Evolutionary conservation across 345 rosid genomes (phyloP).

Genomic region (Eucalyptus curtisii): DNA sequence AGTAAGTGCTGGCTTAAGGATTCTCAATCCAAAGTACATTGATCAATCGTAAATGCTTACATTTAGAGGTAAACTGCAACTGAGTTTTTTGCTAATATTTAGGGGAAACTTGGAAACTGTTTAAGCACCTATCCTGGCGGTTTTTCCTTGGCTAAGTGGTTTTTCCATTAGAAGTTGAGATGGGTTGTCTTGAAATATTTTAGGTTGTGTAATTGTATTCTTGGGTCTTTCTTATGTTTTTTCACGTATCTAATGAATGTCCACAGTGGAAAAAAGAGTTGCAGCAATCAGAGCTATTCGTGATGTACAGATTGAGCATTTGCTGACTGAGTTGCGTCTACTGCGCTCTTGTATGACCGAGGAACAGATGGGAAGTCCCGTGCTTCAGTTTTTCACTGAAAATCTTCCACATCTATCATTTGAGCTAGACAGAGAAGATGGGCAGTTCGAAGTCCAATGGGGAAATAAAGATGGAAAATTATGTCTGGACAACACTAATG

Average conservation of each 20-base stretch:
- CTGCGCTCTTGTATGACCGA: conserved; percentile 42
- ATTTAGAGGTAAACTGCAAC: not conserved
- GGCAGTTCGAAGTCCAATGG: conserved; percentile 42
- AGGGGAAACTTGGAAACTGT: not conserved
- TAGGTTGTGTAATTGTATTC: not conserved
- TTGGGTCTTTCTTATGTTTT: not conserved
- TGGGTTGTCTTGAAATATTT: not conserved
- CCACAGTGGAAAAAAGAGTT: conserved; percentile 47
- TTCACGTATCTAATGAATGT: not conserved
- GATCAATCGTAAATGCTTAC: not conserved
- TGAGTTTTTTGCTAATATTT: not conserved
- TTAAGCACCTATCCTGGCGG: not conserved
- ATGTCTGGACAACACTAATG: conserved; percentile 10
- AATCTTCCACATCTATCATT: conserved; percentile 44
- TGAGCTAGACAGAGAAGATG: conserved; percentile 23
- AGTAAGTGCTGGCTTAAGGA: not conserved
- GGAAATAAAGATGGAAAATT: conserved; percentile 18
- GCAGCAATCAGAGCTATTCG: conserved; percentile 67
- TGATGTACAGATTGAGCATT: conserved; percentile 61
- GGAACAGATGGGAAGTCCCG: conserved; percentile 47
- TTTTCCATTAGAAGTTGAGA: not conserved
- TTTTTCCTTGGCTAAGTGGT: not conserved
- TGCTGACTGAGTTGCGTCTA: conserved; percentile 40
- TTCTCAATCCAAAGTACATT: not conserved
- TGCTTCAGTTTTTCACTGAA: conserved; percentile 43